Evolutionary conservation across 768 basidiomycete genomes (phyloP).

Genomic region (Serendipita indica): DNA sequence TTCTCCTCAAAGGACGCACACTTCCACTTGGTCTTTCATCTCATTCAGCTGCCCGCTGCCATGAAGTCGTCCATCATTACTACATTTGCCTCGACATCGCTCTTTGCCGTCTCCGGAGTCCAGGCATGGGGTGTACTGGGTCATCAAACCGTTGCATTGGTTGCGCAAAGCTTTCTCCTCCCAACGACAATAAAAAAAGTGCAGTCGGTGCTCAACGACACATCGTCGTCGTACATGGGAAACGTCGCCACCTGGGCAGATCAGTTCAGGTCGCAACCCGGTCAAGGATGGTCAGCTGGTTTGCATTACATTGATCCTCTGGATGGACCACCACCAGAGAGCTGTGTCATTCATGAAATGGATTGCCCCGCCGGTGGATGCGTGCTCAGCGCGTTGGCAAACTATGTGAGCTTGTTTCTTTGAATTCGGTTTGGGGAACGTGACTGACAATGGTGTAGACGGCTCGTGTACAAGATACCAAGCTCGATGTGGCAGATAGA

Average conservation of each 20-base stretch:
- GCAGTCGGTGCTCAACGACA: background rate
- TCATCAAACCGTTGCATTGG: constrained; percentile 2
- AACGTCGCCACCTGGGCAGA: constrained; percentile 6
- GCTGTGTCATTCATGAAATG: constrained; percentile 5
- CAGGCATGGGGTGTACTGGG: constrained; percentile 2
- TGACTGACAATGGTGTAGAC: background rate
- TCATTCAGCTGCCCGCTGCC: too few relatives aligned
- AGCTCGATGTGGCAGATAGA: background rate
- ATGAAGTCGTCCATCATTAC: background rate
- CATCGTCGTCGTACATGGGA: background rate
- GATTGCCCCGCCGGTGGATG: constrained; percentile 3
- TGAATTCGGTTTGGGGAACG: background rate
- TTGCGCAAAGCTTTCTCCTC: background rate
- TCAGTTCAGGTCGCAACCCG: background rate
- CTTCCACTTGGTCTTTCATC: background rate
- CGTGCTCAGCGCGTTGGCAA: background rate
- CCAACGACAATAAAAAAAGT: background rate
- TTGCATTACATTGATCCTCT: background rate
- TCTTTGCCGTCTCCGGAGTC: background rate
- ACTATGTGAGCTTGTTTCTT: background rate
- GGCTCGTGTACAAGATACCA: background rate
- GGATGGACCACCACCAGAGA: background rate
- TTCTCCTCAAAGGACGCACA: background rate
- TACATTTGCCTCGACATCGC: background rate
- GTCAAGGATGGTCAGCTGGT: background rate